Evolutionary conservation across 2,329 filamentous ascomycete species (phyloP).

Genomic region (Drechslera avenae): DNA sequence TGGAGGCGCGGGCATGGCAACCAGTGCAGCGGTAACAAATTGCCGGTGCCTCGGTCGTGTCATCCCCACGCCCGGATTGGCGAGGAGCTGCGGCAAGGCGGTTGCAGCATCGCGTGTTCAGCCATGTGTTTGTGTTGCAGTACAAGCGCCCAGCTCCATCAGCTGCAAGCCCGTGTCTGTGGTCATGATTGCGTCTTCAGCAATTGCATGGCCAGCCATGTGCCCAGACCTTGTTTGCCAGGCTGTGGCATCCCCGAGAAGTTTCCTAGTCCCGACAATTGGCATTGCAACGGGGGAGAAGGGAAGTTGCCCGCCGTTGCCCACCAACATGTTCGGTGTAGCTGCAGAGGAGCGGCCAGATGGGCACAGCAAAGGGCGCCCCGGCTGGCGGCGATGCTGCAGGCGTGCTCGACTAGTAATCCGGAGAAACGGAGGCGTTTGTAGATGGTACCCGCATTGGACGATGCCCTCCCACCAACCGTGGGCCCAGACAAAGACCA

Average conservation of each 20-base stretch:
- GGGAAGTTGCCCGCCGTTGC: too few species aligned
- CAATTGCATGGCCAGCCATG: too few species aligned
- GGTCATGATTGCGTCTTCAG: too few species aligned
- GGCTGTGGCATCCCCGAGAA: too few species aligned
- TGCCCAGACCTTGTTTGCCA: too few species aligned
- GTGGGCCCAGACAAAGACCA: conserved; percentile 40
- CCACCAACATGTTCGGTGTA: too few species aligned
- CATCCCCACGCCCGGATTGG: conserved; percentile 23
- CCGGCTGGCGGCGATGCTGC: conserved; percentile 13
- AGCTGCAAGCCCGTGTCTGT: neutral
- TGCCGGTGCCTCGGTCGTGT: conserved; percentile 20
- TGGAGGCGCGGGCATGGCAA: conserved; percentile 3
- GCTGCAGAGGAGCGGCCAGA: neutral
- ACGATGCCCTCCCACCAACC: conserved; percentile 18
- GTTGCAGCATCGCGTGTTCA: conserved; percentile 15
- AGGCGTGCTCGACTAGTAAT: conserved; percentile 25
- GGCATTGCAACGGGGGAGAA: neutral
- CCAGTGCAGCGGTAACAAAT: conserved; percentile 13
- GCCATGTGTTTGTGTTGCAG: neutral
- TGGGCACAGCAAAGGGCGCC: conserved; percentile 13
- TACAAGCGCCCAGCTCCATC: conserved; percentile 2
- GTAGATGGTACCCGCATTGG: conserved; percentile 23
- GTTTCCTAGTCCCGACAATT: neutral
- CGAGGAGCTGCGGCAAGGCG: neutral
- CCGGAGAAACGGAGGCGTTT: conserved; percentile 35